phyloP scores from a whole-genome alignment of 1,139 yeast species.

The Keqinozyma sinolaborantium region DNA sequence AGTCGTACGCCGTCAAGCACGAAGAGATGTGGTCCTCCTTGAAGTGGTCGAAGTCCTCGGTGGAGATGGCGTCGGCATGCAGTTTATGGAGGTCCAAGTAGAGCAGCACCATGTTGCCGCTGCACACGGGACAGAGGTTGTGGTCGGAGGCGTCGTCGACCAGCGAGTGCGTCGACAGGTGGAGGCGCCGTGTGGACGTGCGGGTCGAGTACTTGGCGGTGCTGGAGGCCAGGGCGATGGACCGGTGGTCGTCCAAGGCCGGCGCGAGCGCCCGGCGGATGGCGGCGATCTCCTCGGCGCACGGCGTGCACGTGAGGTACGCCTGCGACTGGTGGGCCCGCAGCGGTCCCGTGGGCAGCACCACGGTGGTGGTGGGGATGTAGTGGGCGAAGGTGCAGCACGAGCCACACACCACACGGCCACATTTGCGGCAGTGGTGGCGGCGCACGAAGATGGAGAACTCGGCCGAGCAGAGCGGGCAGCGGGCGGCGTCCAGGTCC shows the following conservation, averaged over 20 bases:
- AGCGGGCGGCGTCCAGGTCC: slow-evolving; percentile 57
- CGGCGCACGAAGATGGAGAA: slow-evolving; percentile 73
- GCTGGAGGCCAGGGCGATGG: slow-evolving; percentile 8
- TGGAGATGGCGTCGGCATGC: slow-evolving; percentile 16
- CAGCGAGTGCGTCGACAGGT: slow-evolving; percentile 29
- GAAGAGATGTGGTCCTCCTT: slow-evolving; percentile 66
- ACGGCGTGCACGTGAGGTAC: slow-evolving; percentile 69
- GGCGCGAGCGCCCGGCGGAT: slow-evolving; percentile 42
- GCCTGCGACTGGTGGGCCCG: slow-evolving; percentile 26
- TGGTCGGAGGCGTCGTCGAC: slow-evolving; percentile 25
- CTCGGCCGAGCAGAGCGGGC: slow-evolving; percentile 55
- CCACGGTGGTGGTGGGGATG: slow-evolving; percentile 37
- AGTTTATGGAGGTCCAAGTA: slow-evolving; percentile 42
- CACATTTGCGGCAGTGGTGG: slow-evolving; percentile 91
- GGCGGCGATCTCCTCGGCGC: slow-evolving; percentile 62
- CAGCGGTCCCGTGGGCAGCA: slow-evolving; percentile 23
- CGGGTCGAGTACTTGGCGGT: slow-evolving; percentile 22
- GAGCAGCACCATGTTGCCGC: slow-evolving; percentile 45
- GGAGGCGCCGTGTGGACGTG: slow-evolving; percentile 15
- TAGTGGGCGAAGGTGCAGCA: slow-evolving; percentile 55
- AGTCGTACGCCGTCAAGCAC: slow-evolving; percentile 68
- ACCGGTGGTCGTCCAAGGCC: slow-evolving; percentile 1
- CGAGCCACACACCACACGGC: slow-evolving; percentile 66
- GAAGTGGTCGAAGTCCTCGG: slow-evolving; percentile 39
- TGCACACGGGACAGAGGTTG: slow-evolving; percentile 45